These are phyloP conservation scores for Pichia kluyveri DNA, from an alignment of 805 yeast genomes.

Conservation along the genomic window DNA sequence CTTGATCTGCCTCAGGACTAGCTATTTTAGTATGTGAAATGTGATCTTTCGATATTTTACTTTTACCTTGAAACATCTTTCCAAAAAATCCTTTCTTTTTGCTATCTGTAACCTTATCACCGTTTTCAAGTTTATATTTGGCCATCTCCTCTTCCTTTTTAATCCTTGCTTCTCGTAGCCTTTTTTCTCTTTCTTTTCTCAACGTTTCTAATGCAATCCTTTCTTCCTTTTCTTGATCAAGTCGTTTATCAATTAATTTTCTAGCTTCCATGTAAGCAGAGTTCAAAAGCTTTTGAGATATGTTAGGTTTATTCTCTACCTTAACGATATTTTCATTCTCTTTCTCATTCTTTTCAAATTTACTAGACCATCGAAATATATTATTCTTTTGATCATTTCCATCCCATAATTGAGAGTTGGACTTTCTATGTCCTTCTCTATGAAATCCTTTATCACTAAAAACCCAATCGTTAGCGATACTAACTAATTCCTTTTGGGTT, in stretches of 20 bases:
- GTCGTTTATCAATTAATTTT: slow-evolving; percentile 16
- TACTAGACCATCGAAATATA: slow-evolving; percentile 13
- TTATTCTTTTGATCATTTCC: slow-evolving; percentile 1
- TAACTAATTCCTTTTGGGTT: slow-evolving; percentile 7
- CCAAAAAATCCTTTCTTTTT: slow-evolving; percentile 17
- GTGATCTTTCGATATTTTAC: slow-evolving; percentile 22
- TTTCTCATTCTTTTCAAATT: not conserved
- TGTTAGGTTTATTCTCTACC: not conserved
- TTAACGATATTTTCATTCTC: not conserved
- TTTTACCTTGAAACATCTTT: slow-evolving; percentile 20
- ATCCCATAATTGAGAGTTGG: not conserved
- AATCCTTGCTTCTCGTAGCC: slow-evolving; percentile 12
- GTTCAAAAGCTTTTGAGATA: slow-evolving; percentile 9
- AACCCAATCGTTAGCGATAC: slow-evolving; percentile 19
- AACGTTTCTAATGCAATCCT: slow-evolving; percentile 12
- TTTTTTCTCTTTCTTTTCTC: slow-evolving; percentile 17
- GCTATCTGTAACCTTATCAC: slow-evolving; percentile 3
- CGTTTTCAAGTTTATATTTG: slow-evolving; percentile 10
- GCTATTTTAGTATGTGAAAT: slow-evolving; percentile 15
- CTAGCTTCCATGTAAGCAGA: slow-evolving; percentile 14
- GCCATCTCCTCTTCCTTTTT: slow-evolving; percentile 17
- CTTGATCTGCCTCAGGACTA: not conserved
- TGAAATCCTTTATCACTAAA: slow-evolving; percentile 18
- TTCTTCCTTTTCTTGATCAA: slow-evolving; percentile 10
- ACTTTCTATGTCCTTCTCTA: not conserved